These are phyloP conservation scores for Cadophora malorum DNA, from an alignment of 2,329 filamentous ascomycete species.

Conservation along the genomic window DNA sequence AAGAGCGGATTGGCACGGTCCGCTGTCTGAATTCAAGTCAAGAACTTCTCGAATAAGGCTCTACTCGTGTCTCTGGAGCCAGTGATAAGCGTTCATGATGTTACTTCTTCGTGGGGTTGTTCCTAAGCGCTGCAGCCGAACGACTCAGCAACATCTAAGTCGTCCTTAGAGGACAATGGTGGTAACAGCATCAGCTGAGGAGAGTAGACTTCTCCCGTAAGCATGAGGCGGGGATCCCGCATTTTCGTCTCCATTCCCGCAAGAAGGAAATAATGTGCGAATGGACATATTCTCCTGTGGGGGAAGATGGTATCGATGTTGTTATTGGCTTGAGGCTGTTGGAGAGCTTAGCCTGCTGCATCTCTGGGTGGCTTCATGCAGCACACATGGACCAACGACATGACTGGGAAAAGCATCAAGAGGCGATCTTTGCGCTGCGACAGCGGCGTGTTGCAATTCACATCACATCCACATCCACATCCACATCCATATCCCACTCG, in stretches of 20 bases:
- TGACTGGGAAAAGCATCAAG: background rate
- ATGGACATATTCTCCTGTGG: background rate
- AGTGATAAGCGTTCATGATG: background rate
- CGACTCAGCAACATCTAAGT: background rate
- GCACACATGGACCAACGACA: background rate
- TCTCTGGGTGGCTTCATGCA: background rate
- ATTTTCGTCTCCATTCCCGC: background rate
- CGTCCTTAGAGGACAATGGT: background rate
- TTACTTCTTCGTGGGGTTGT: background rate
- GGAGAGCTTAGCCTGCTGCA: slow-evolving; percentile 5
- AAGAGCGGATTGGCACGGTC: slow-evolving; percentile 23
- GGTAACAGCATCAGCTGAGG: slow-evolving; percentile 8
- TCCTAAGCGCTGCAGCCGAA: slow-evolving; percentile 4
- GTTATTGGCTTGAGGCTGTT: slow-evolving; percentile 1
- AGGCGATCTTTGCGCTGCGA: background rate
- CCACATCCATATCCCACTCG: background rate
- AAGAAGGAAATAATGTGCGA: background rate
- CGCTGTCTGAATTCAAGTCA: slow-evolving; percentile 15
- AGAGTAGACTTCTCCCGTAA: slow-evolving; percentile 6
- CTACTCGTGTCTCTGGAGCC: slow-evolving; percentile 1
- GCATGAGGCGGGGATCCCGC: slow-evolving; percentile 8
- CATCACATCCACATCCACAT: background rate
- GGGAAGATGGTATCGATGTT: background rate
- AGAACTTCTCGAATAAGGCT: slow-evolving; percentile 5
- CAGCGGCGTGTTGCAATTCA: background rate